Evolutionary conservation across 225 moss, liverwort and hornwort species (phyloP).

Genomic region (Pseudisothecium myosuroides): DNA sequence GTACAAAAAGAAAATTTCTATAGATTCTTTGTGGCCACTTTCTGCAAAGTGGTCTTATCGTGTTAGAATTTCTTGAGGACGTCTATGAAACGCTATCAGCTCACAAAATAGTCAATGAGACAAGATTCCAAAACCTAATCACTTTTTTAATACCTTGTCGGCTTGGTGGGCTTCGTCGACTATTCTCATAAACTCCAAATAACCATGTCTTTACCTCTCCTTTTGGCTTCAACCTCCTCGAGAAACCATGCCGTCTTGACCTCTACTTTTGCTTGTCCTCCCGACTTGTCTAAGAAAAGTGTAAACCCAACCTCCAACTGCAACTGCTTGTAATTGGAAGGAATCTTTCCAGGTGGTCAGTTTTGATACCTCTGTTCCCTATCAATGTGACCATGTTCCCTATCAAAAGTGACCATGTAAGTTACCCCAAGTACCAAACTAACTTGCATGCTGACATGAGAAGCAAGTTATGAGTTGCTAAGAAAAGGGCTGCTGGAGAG

Average conservation of each 20-base stretch:
- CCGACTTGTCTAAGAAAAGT: background rate
- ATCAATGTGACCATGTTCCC: background rate
- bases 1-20: accelerated
- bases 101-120: background rate
- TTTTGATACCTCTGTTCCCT: background rate
- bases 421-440: too few relatives aligned
- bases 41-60: too few relatives aligned
- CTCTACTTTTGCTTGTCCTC: background rate
- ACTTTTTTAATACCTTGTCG: background rate
- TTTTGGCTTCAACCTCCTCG: background rate
- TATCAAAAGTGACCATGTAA: background rate
- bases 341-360: background rate
- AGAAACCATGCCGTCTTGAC: background rate
- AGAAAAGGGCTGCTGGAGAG: background rate
- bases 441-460: background rate
- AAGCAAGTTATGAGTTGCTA: background rate
- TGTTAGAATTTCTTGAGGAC: accelerated
- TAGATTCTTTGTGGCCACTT: too few relatives aligned
- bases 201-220: background rate
- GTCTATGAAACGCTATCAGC: background rate
- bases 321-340: background rate
- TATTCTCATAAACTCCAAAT: background rate
- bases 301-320: background rate
- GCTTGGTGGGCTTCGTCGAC: too few relatives aligned
- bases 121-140: background rate